Evolutionary conservation across 1,284 basidiomycete species (phyloP), one percentile per base, ranked within the genome.

Genomic region (Amylostereum chailletii): DNA sequence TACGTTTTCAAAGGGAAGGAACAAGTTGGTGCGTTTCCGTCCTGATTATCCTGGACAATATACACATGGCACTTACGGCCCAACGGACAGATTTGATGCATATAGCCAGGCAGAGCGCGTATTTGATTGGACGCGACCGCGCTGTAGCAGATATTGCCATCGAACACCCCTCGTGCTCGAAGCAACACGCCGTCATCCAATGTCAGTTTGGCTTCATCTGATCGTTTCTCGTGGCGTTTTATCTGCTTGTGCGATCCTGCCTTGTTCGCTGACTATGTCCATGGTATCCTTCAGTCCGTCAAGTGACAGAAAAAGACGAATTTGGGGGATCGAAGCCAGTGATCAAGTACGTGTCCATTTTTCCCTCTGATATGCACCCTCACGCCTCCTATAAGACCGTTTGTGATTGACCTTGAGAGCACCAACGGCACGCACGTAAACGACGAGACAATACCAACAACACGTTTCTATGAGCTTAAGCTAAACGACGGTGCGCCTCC

Each of bases 161-260:
- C 38, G 93, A 95, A 53, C 95, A 99, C 64, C 94, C 94, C 1
- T 98, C 94, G 3, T 94, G 90, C 58, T 99, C 95, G 1, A 99
- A 99, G 64, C 96, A 99, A 64, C 96, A 99, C 62, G 94, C 95
- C 27, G 96, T 86, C 3, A 86, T 99, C 37, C 96, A 99, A 69
- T 94, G 89, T 86, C 60, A 36, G 81, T 64, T 26, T 46, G 43
- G 30, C 43, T 29, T 34, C 42, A 34, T 27, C 41, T 2, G 41
- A 5, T 26, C 9, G 11, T 27, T 44, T 32, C 27, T 26, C 37
- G 52, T 50, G 55, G 8, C 51, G 19, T 19, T 19, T 19, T 19
- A 19, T 19, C 19, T 19, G 19, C 19, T 19, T 19, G 19, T 19
- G 19, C 19, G 19, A 19, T 19, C 19, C 19, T 19, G 19, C 19